Conservation (phyloP, 2,329 filamentous ascomycete species). For the Tothia fuscella region DNA sequence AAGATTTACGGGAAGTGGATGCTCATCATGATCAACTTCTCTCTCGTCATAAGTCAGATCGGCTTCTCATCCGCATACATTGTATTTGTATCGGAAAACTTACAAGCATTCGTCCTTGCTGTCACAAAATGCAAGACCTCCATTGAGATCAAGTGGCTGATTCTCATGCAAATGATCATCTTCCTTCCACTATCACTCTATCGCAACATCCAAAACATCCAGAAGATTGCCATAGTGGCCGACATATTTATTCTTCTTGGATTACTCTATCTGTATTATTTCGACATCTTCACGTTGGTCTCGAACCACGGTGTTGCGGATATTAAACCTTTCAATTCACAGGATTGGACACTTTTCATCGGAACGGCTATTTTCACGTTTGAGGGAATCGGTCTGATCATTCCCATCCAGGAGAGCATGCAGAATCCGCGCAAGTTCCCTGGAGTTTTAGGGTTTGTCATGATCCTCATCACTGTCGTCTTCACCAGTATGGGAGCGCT, state of each 20-base stretch:
- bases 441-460: slow-evolving; percentile 73
- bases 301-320: slow-evolving; percentile 61
- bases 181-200: slow-evolving; percentile 91
- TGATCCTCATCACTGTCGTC: slow-evolving; percentile 86
- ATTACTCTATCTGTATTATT: slow-evolving; percentile 89
- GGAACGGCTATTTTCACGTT: slow-evolving; percentile 99
- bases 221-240: slow-evolving; percentile 84
- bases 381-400: slow-evolving; percentile 93
- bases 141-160: slow-evolving; percentile 80
- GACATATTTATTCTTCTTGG: slow-evolving; percentile 91
- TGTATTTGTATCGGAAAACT: slow-evolving; percentile 90
- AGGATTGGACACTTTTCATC: slow-evolving; percentile 94
- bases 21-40: slow-evolving; percentile 74
- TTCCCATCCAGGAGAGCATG: slow-evolving; percentile 98
- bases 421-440: slow-evolving; percentile 82
- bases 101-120: slow-evolving; percentile 88
- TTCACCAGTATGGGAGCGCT: slow-evolving; percentile 87
- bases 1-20: slow-evolving; percentile 85
- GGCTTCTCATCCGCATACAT: slow-evolving; percentile 93
- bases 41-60: slow-evolving; percentile 90
- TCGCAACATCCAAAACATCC: slow-evolving; percentile 93
- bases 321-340: slow-evolving; percentile 78
- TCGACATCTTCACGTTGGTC: slow-evolving; percentile 75
- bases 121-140: slow-evolving; percentile 77
- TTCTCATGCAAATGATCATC: slow-evolving; percentile 87